Percentiles rank a stretch among this genome's conserved stretches.
These are phyloP conservation scores for Xylaria arbuscula DNA, from an alignment of 2,329 filamentous ascomycete species.

Conservation along the genomic window DNA sequence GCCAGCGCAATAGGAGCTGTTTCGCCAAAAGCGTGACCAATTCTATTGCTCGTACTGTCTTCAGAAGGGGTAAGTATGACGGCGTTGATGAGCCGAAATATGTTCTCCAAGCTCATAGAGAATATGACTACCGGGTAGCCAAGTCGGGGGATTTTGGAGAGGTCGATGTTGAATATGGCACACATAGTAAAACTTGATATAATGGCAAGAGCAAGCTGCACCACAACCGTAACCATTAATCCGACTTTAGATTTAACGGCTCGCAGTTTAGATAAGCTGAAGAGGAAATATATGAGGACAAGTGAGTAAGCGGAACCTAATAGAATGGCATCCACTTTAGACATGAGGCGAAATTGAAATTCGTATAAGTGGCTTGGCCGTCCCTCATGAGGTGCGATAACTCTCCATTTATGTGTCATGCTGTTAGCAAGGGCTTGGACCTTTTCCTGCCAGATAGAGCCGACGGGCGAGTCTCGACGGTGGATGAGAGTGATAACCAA, in stretches of 20 bases:
- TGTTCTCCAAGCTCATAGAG: slow-evolving; percentile 81
- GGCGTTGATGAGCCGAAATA: slow-evolving; percentile 80
- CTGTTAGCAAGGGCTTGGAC: slow-evolving; percentile 64
- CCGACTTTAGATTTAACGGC: slow-evolving; percentile 82
- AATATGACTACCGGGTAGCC: slow-evolving; percentile 82
- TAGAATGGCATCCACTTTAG: slow-evolving; percentile 70
- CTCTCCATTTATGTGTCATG: slow-evolving; percentile 67
- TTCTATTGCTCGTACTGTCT: slow-evolving; percentile 73
- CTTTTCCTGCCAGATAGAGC: slow-evolving; percentile 72
- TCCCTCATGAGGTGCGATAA: slow-evolving; percentile 69
- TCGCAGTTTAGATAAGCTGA: slow-evolving; percentile 74
- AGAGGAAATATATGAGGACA: slow-evolving; percentile 72
- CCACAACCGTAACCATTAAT: slow-evolving; percentile 75
- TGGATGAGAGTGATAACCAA: slow-evolving; percentile 82
- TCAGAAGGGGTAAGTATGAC: slow-evolving; percentile 78
- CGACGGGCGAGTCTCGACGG: slow-evolving; percentile 71
- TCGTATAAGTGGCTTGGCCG: slow-evolving; percentile 74
- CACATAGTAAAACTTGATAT: slow-evolving; percentile 84
- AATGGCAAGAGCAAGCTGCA: slow-evolving; percentile 77
- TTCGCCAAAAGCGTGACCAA: slow-evolving; percentile 78
- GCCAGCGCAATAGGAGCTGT: slow-evolving; percentile 76
- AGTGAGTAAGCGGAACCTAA: slow-evolving; percentile 73
- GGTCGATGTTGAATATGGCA: slow-evolving; percentile 77
- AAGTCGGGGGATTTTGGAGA: slow-evolving; percentile 78
- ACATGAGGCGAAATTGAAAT: slow-evolving; percentile 82